A percentile compares a stretch with the other conserved stretches of the same genome.
phyloP scores from a whole-genome alignment of 768 basidiomycete genomes.

The Tulasnella sp. region DNA sequence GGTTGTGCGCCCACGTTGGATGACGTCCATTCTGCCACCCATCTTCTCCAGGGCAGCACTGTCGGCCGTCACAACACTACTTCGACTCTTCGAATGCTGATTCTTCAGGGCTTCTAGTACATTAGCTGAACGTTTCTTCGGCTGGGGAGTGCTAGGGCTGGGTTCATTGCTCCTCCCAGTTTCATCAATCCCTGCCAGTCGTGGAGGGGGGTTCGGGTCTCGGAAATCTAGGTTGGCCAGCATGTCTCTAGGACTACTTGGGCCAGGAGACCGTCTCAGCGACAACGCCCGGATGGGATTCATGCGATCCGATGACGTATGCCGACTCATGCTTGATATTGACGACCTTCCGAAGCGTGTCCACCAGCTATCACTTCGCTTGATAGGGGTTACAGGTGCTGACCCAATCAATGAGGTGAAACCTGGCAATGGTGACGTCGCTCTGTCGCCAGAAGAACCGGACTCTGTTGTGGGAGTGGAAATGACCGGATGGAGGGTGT shows the following conservation, averaged over 20 bases:
- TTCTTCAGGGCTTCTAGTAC: neutral
- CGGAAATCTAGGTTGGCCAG: constrained; percentile 41
- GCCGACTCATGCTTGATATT: neutral
- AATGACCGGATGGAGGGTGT: neutral
- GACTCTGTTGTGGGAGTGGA: neutral
- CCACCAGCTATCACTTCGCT: constrained; percentile 70
- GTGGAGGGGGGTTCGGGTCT: constrained; percentile 64
- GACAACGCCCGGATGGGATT: constrained; percentile 35
- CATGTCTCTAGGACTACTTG: neutral
- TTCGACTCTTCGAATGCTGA: constrained; percentile 12
- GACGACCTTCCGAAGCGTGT: constrained; percentile 53
- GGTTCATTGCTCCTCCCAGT: constrained; percentile 18
- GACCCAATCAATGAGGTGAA: constrained; percentile 32
- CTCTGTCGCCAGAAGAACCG: neutral
- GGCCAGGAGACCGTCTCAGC: neutral
- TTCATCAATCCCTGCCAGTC: constrained; percentile 38
- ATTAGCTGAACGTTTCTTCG: constrained; percentile 3
- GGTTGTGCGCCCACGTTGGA: constrained; percentile 32
- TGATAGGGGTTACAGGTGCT: constrained; percentile 37
- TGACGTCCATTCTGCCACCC: constrained; percentile 55
- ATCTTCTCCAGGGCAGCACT: constrained; percentile 56
- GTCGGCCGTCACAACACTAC: constrained; percentile 47
- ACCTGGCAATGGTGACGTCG: neutral
- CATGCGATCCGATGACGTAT: constrained; percentile 32
- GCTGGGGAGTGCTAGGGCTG: constrained; percentile 30